Evolutionary conservation across 2,329 filamentous ascomycete species (phyloP).

Genomic region (Penicillium sp.): DNA sequence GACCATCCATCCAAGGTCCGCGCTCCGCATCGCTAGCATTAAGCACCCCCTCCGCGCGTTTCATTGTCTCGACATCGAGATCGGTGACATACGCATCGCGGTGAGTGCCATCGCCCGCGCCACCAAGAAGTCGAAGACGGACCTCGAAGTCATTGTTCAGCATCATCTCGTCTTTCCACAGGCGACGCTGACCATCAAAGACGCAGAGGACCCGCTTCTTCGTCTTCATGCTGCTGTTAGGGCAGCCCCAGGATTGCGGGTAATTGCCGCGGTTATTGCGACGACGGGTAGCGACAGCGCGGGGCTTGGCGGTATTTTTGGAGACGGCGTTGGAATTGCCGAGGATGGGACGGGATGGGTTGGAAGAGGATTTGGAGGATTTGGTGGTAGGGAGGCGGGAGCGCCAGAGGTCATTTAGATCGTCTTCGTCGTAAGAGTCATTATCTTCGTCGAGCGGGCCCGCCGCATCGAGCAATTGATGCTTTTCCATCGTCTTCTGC

Average conservation of each 20-base stretch:
- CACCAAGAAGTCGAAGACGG: constrained; percentile 76
- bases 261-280: constrained; percentile 94
- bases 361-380: constrained; percentile 55
- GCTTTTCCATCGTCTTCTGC: constrained; percentile 61
- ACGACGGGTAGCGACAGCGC: constrained; percentile 63
- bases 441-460: constrained; percentile 56
- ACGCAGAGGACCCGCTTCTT: constrained; percentile 95
- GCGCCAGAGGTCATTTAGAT: constrained; percentile 56
- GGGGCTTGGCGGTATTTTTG: constrained; percentile 58
- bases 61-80: constrained; percentile 86
- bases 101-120: constrained; percentile 82
- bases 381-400: constrained; percentile 55
- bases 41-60: constrained; percentile 82
- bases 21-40: constrained; percentile 83
- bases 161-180: constrained; percentile 99
- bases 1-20: constrained; percentile 70
- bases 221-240: constrained; percentile 93
- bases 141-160: constrained; percentile 94
- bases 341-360: constrained; percentile 56
- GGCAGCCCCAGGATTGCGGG: constrained; percentile 89
- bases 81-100: constrained; percentile 84
- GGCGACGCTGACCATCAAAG: constrained; percentile 82
- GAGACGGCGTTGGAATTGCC: constrained; percentile 50
- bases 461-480: constrained; percentile 56
- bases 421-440: constrained; percentile 60